These are phyloP conservation scores for Anthracocystis setariae DNA, from an alignment of 1,284 basidiomycete species.

Conservation along the genomic window DNA sequence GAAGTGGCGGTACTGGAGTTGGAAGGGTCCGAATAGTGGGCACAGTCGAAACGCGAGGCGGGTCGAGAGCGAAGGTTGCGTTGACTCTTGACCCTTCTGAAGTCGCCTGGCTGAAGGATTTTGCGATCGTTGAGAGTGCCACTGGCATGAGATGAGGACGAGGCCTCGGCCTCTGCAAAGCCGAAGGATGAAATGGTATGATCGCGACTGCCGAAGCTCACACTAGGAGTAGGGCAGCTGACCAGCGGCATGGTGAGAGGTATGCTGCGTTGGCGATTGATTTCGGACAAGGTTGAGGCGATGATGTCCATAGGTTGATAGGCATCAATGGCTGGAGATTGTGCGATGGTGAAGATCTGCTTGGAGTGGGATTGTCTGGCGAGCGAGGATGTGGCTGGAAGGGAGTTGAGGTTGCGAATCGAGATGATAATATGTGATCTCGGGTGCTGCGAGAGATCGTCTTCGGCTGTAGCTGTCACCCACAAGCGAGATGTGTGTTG, in stretches of 20 bases:
- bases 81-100: slow-evolving; percentile 26
- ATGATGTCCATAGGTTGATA: no score
- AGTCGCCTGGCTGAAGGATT: slow-evolving; percentile 39
- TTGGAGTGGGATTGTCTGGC: no score
- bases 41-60: slow-evolving; percentile 13
- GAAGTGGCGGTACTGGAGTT: background rate
- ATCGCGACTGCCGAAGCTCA: slow-evolving; percentile 9
- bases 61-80: slow-evolving; percentile 16
- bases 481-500: no score
- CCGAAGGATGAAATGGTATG: background rate
- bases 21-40: background rate
- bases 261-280: background rate
- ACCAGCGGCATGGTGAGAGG: slow-evolving; percentile 9
- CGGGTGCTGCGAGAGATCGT: no score
- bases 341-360: no score
- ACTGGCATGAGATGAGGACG: slow-evolving; percentile 15
- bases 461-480: no score
- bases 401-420: background rate
- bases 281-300: no score
- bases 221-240: background rate
- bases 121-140: slow-evolving; percentile 15
- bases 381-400: background rate
- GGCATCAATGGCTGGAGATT: no score
- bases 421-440: no score
- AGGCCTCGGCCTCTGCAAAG: slow-evolving; percentile 5